Base-by-base conservation (phyloP, 2,329 filamentous ascomycete genomes). In the Chaetomiaceae sp. region DNA sequence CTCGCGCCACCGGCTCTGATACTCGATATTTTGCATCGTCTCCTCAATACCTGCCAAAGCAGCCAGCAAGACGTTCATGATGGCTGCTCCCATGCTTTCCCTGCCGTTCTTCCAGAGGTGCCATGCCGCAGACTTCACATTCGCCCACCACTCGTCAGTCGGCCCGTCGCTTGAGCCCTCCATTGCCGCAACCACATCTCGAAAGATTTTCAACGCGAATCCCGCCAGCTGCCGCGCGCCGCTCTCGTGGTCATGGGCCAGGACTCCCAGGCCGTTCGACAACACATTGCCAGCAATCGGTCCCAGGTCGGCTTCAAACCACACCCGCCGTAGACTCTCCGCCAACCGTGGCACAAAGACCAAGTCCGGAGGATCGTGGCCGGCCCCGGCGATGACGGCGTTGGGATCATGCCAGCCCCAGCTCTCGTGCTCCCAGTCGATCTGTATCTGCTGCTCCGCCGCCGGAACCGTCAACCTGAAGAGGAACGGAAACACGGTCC, bases 51-150 rank as follows among this genome's bases (percentile, higher is more conserved):
- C 55, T 11, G 63, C 58, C 29, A 84, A 63, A 3, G 68, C 68
- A 11, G 65, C 63, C 5, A 80, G 60, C 9, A 81, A 48, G 10
- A 67, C 68, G 37, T 64, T 69, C 32, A 78, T 66, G 22, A 83
- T 79, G 1, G 79, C 73, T 0, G 80, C 75, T 1, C 74, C 74
- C 80, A 85, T 85, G 58, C 75, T 81, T 51, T 81, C 78, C n/a
- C 79, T 72, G 0, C 79, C 78, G 44, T 81, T 80, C 56, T 81
- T 81, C 62, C 76, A 79, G 1, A 86, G 64, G 59, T 83, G 76
- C 75, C 82, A 85, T 2, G 73, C 76, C 2, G 68, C 70, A 65
- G 76, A 71, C 12, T 76, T 68, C n/a, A 75, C 59, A 22, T 69
- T 70, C 20, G 60, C 61, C 79, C 80, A 85, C 72, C 78, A 81